Evolutionary conservation across 805 yeast species (phyloP), one percentile per base, ranked within the genome.

Genomic region (Lipomyces yamanashiensis): DNA sequence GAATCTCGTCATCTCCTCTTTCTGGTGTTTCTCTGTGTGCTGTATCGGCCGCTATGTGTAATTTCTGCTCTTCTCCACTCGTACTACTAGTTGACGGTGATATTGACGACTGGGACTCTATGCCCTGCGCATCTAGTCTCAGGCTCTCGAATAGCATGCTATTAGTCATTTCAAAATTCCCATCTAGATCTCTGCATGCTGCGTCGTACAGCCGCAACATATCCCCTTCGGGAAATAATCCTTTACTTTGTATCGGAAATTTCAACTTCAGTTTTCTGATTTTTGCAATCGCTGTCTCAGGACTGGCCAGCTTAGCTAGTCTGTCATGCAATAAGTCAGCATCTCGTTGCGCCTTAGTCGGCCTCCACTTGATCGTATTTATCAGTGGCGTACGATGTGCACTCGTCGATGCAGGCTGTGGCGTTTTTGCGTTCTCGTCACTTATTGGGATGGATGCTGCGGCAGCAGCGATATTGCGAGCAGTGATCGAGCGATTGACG

Each of bases 141-240:
- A 36, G 13, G 45, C 34, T 50, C 48, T 34, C 43, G 17, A 54
- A 49, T 39, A 17, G 17, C 40, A 48, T 45, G 40, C 41, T 48
- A 8, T 40, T 39, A 50, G 36, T n/a, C 5, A 7, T 39, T 33
- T 44, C 44, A 12, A 58, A 15, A 21, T 44, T 52, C 17, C 58
- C 62, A 8, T 57, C 48, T 7, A 28, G 34, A 5, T 53, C 57
- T 15, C 64, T 41, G 33, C 64, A 55, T 15, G 54, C 54, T n/a
- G 56, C 64, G 37, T 51, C 53, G 40, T 50, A 45, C 5, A 55
- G 40, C 36, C 60, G 34, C 28, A 36, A n/a, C 53, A 39, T 33
- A 7, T 44, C 54, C 8, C 15, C 19, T 23, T 44, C 45, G 8
- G 17, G 13, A 36, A 43, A 50, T 21, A 19, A 17, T 21, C 36